Evolutionary conservation across 1,284 basidiomycete genomes (phyloP), one percentile per base, ranked within the genome.

Genomic region (Cutaneotrichosporon dermatis): DNA sequence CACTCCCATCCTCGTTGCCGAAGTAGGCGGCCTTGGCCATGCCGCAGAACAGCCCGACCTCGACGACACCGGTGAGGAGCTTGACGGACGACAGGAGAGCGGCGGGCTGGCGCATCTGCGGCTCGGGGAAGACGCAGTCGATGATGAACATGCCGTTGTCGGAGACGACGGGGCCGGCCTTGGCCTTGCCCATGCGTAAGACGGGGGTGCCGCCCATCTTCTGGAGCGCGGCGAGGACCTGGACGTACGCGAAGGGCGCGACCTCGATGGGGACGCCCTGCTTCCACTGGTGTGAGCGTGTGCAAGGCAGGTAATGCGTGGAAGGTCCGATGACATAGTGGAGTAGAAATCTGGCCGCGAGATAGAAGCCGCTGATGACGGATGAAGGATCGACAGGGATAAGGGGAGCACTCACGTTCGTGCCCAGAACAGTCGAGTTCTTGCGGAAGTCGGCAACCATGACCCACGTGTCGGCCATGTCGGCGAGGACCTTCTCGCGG

Each of bases 21-120:
- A 98, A 99, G 82, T 98, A 99, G 9, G 94, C 94, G 0, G 92
- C 92, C 75, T 88, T 85, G n/a, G 89, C 92, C 83, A 98, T 88
- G 57, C 86, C 82, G 73, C 90, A 93, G 82, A 99, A 99, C 25
- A 99, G 79, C 0, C 96, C 96, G 39, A 98, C 96, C 77, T 99
- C 95, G 37, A 98, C 89, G 10, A 99, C 92, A 59, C 96, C 95
- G 1, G 95, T 98, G 55, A 96, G 81, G 83, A 94, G 84, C 80
- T 92, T 94, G 72, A 93, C 87, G 62, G 82, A 80, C 9, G 78
- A 76, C 77, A 91, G 79, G 41, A 92, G 81, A 88, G 91, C 81
- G 56, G 81, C 81, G 1, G 92, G 90, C 50, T 89, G 81, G 66
- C 80, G 74, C 85, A 93, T 87, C 70, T 82, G 75, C 48, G 86